Conservation (phyloP, 83 land plant genomes). For the Larix sibirica region DNA sequence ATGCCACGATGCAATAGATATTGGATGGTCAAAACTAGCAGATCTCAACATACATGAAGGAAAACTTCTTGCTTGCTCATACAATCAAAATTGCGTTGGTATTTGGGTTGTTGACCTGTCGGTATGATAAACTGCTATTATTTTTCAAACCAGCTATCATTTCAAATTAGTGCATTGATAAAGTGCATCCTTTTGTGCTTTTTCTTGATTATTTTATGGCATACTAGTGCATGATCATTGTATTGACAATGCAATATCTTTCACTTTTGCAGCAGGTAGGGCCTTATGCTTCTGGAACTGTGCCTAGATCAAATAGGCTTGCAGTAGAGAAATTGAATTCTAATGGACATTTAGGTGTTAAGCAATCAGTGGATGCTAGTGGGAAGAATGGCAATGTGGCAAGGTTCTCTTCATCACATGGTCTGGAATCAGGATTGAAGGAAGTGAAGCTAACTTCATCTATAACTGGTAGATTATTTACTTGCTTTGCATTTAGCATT, state of each 20-base stretch:
- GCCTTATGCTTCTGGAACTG: conserved; percentile 25
- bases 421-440: conserved; percentile 21
- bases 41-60: conserved; percentile 93
- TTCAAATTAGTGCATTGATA: no score
- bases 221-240: background rate
- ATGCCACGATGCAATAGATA: conserved; percentile 88
- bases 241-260: background rate
- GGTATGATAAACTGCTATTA: conserved; percentile 30
- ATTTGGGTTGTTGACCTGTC: conserved; percentile 91
- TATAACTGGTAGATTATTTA: conserved; percentile 15
- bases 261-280: conserved; percentile 30
- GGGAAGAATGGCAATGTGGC: conserved; percentile 18
- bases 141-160: background rate
- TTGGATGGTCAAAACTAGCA: conserved; percentile 87
- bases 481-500: background rate
- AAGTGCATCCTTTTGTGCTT: background rate
- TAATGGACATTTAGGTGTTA: background rate
- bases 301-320: conserved; percentile 13
- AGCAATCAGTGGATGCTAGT: conserved; percentile 13
- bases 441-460: conserved; percentile 23
- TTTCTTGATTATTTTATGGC: background rate
- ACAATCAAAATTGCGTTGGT: conserved; percentile 87
- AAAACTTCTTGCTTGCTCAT: conserved; percentile 90
- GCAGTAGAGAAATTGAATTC: background rate
- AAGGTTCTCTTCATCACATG: conserved; percentile 13